Base-by-base conservation (phyloP, 768 basidiomycete species). In the Auricularia cornea region DNA sequence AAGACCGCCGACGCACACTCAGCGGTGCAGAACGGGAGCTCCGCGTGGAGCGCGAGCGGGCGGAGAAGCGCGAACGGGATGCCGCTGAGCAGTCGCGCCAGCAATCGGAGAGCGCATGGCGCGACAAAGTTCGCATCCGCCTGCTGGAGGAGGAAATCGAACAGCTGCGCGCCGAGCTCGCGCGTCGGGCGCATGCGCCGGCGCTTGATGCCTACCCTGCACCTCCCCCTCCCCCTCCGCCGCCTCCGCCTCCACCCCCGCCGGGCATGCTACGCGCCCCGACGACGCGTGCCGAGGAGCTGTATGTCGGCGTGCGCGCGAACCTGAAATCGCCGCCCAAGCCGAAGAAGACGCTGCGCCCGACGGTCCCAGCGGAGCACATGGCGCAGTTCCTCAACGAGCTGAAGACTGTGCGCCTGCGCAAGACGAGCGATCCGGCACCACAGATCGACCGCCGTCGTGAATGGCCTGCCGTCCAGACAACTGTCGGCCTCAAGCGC, bases 361-460 rank as follows among this genome's bases (percentile, higher is more conserved):
- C 90, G 0, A 84, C 87, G 0, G 78, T 91, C 12, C 81, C 88
- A 0, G 80, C 86, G 2, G 90, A 92, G 65, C 89, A 92, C 71
- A 90, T 92, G 88, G 87, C 87, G 0, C 89, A 86, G 1, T 92
- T 92, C 69, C 73, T 92, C 66, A 85, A 76, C 5, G 90, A 92
- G 72, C 85, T 92, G 80, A 92, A 90, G 78, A 87, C 82, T 1
- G 87, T 85, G 29, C 78, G 86, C 59, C 68, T 92, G 60, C 81
- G 82, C 65, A 89, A 83, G 71, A 29, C 54, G 28, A 16, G 31
- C 52, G 30, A 31, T 23, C 18, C 52, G 20, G 57, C 56, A 10
- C 28, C 28, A 11, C 54, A 16, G 16, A 26, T 26, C 0, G 16
- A 28, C 26, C 54, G 26, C 10, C 16, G 23, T 8, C 16, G 20